Evolutionary conservation across 257 asterid species (phyloP).

Genomic region (Euphrasia confusa): DNA sequence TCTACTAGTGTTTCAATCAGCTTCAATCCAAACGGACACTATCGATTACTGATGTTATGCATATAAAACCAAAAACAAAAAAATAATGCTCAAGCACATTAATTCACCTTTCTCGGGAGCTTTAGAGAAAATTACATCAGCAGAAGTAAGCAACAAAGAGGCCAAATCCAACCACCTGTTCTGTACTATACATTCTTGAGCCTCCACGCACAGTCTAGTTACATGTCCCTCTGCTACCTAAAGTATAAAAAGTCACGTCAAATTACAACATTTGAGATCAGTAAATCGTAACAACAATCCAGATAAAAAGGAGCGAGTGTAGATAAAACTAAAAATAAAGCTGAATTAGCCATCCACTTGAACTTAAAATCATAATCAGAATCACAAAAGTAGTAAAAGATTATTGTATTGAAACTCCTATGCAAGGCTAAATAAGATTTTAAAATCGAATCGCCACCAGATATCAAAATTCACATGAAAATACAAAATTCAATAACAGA

Average conservation of each 20-base stretch:
- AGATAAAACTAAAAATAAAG: no score
- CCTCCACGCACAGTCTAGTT: slow-evolving; percentile 65
- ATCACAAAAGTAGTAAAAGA: no score
- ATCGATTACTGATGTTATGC: no score
- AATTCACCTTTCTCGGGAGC: slow-evolving; percentile 80
- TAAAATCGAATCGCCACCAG: no score
- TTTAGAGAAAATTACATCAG: slow-evolving; percentile 79
- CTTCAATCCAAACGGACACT: not conserved
- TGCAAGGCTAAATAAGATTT: no score
- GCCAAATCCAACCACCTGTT: slow-evolving; percentile 85
- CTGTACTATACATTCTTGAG: slow-evolving; percentile 62
- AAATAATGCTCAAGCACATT: not conserved
- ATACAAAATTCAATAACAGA: not conserved
- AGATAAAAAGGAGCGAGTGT: not conserved
- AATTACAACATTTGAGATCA: not conserved
- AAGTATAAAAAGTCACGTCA: not conserved
- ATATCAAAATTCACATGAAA: no score
- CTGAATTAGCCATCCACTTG: no score
- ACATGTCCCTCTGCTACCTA: slow-evolving; percentile 94
- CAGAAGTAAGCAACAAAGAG: slow-evolving; percentile 77
- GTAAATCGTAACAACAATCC: not conserved
- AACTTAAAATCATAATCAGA: no score
- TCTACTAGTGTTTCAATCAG: slow-evolving; percentile 4
- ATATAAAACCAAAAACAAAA: no score
- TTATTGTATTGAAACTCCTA: no score